Percentiles rank a stretch among this genome's conserved stretches.
phyloP scores from a whole-genome alignment of 768 basidiomycete genomes.

The Russula sp. region DNA sequence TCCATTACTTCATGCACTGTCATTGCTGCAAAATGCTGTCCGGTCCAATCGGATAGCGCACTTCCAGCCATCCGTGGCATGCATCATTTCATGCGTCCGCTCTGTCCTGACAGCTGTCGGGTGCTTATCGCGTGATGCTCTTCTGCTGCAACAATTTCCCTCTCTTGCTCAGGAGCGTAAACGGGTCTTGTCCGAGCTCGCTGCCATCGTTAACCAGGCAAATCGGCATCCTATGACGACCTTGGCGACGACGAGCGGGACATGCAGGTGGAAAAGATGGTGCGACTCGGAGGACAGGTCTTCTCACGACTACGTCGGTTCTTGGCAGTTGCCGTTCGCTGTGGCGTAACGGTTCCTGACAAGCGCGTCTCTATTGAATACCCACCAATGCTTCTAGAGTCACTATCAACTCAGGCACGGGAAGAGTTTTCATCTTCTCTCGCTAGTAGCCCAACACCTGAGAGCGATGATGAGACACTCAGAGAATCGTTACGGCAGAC shows the following conservation, averaged over 20 bases:
- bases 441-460: conserved; percentile 11
- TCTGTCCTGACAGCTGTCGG: conserved; percentile 79
- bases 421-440: conserved; percentile 17
- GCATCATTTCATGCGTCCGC: conserved; percentile 91
- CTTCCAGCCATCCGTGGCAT: conserved; percentile 92
- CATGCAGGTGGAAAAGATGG: conserved; percentile 70
- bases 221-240: conserved; percentile 55
- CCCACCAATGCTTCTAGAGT: conserved; percentile 26
- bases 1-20: conserved; percentile 80
- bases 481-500: conserved; percentile 13
- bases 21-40: conserved; percentile 82
- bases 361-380: conserved; percentile 24
- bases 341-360: conserved; percentile 64
- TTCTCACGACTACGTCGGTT: conserved; percentile 80
- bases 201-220: conserved; percentile 77
- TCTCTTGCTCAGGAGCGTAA: conserved; percentile 74
- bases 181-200: conserved; percentile 74
- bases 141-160: conserved; percentile 62
- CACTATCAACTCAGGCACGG: conserved; percentile 25
- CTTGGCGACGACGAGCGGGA: conserved; percentile 49
- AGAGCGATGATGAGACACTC: conserved; percentile 29
- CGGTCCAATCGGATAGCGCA: conserved; percentile 72
- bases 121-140: conserved; percentile 80
- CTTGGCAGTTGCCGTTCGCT: conserved; percentile 70
- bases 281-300: conserved; percentile 75